phyloP scores from a whole-genome alignment of 371 early-diverging fungal species.

The Lichtheimia hyalospora region DNA sequence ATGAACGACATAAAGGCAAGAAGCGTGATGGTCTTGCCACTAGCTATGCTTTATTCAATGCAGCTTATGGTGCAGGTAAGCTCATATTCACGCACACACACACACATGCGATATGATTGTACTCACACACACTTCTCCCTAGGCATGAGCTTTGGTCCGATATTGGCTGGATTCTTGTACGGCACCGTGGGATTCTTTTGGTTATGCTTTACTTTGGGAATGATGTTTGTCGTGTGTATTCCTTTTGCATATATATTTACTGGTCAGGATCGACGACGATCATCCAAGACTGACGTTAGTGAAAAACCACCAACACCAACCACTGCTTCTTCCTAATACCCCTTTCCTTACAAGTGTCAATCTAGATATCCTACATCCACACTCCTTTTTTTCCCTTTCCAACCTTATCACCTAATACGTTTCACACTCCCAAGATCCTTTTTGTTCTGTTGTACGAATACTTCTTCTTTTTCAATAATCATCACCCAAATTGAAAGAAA shows the following conservation, averaged over 20 bases:
- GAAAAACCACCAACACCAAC: background rate
- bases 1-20: constrained; percentile 9
- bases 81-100: constrained; percentile 23
- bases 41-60: constrained; percentile 46
- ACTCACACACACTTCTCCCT: constrained; percentile 15
- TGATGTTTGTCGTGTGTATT: constrained; percentile 30
- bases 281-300: background rate
- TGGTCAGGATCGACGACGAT: constrained; percentile 16
- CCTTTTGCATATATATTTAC: constrained; percentile 38
- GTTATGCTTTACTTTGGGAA: constrained; percentile 34
- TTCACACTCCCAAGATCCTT: no score
- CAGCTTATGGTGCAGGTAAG: constrained; percentile 46
- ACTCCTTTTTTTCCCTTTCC: no score
- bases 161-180: constrained; percentile 42
- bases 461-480: no score
- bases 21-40: constrained; percentile 35
- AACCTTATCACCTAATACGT: no score
- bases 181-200: constrained; percentile 39
- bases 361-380: no score
- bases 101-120: constrained; percentile 23
- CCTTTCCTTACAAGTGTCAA: no score
- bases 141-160: constrained; percentile 44
- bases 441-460: no score
- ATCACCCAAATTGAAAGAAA: no score
- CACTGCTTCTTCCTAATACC: background rate